Base-by-base conservation (phyloP, 768 basidiomycete genomes). In the Suillus tomentosus region DNA sequence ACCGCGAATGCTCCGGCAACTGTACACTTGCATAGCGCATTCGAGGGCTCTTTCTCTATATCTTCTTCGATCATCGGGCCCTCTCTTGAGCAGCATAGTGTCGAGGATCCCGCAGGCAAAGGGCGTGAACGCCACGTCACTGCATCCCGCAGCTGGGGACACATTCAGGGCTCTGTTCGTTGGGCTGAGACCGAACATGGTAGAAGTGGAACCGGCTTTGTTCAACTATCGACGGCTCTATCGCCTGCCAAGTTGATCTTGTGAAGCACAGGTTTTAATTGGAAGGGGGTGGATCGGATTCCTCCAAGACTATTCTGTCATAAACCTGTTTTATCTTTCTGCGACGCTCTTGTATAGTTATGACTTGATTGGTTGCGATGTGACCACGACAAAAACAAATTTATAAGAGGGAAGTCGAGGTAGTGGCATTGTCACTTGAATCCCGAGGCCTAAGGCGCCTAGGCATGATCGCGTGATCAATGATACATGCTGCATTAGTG, bases 31-130 rank as follows among this genome's bases (percentile, higher is more conserved):
- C 72, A 78, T 58, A 64, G 70, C 8, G 70, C 79, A 19, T 83
- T 71, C 65, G 79, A 83, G 64, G 83, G 82, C 54, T 60, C 50
- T 27, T 79, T 82, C 64, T 42, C 63, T 9, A 53, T 76, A 37
- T 72, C 76, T 54, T 67, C 65, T 53, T 62, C 66, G 53, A 56
- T 70, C 57, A 55, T 70, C 55, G 47, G 34, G 64, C 65, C 36
- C 63, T 64, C 40, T 6, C 34, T 64, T 42, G 64, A 45, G 39
- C 48, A 40, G n/a, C 60, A 62, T 40, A 40, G 19, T 24, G 54
- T 48, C 1, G 14, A 40, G 22, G 53, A 56, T 13, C 62, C 50
- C 24, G 15, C 64, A 37, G 61, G 48, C 40, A 43, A 47, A 63
- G 53, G 40, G 19, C 60, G 64, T 14, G 14, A 24, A 27, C 61